These are phyloP conservation scores for Scedosporium apiospermum DNA, from an alignment of 2,329 filamentous ascomycete genomes.

Conservation along the genomic window DNA sequence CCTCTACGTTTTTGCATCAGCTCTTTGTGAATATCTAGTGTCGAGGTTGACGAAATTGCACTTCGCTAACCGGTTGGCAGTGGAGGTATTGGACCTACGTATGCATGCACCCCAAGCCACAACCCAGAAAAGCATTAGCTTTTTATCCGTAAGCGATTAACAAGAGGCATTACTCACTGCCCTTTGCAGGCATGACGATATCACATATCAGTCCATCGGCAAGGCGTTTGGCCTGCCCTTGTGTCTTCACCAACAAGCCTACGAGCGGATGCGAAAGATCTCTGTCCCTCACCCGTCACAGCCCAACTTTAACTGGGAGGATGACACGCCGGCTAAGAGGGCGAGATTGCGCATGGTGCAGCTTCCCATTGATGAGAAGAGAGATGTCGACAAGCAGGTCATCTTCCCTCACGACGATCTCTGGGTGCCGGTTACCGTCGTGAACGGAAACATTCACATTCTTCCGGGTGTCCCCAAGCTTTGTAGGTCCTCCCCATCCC, in stretches of 20 bases:
- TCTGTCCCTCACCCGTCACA: constrained; percentile 65
- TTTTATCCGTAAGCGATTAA: not conserved
- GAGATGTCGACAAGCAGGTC: constrained; percentile 60
- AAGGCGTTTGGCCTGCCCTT: constrained; percentile 76
- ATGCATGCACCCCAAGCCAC: constrained; percentile 23
- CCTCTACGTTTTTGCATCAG: no score
- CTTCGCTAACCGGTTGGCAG: constrained; percentile 25
- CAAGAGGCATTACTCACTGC: not conserved
- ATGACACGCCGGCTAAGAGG: constrained; percentile 63
- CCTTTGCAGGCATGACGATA: constrained; percentile 74
- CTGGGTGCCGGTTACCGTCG: constrained; percentile 84
- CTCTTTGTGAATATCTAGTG: not conserved
- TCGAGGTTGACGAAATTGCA: not conserved
- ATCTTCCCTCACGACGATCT: constrained; percentile 71
- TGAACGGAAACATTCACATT: constrained; percentile 91
- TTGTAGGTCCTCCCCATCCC: constrained; percentile 38
- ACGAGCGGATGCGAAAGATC: constrained; percentile 73
- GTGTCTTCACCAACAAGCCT: constrained; percentile 66
- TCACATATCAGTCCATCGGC: constrained; percentile 90
- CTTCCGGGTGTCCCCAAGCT: constrained; percentile 80
- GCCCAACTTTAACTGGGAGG: constrained; percentile 75
- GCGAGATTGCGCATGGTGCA: constrained; percentile 89
- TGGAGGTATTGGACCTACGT: constrained; percentile 94
- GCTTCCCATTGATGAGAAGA: constrained; percentile 63
- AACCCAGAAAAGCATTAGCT: not conserved